These are phyloP conservation scores for Wickerhamomyces strasburgensis DNA, from an alignment of 805 yeast species.

Conservation along the genomic window DNA sequence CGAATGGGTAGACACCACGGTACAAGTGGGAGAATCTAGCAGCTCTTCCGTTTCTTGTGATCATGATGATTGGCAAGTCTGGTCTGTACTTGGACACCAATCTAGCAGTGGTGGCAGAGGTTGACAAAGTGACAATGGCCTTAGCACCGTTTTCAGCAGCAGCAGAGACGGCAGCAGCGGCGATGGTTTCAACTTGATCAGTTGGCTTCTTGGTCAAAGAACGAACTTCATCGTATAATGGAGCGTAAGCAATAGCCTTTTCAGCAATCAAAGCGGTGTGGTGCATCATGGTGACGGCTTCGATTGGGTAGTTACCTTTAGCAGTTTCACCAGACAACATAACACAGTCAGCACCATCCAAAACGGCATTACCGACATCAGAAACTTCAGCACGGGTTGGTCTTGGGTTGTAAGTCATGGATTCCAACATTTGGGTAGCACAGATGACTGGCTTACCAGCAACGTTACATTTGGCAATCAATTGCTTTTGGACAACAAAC, in stretches of 20 bases:
- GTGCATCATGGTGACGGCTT: slow-evolving; percentile 98
- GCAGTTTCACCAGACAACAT: slow-evolving; percentile 99
- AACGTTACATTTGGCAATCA: slow-evolving; percentile 97
- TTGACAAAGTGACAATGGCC: slow-evolving; percentile 94
- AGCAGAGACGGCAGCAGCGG: slow-evolving; percentile 95
- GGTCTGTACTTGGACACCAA: slow-evolving; percentile 97
- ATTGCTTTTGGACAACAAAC: slow-evolving; percentile 96
- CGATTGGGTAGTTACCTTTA: slow-evolving; percentile 96
- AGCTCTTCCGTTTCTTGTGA: slow-evolving; percentile 88
- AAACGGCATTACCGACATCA: slow-evolving; percentile 97
- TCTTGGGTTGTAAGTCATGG: slow-evolving; percentile 99
- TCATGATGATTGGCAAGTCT: slow-evolving; percentile 94
- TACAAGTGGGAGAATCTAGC: slow-evolving; percentile 95
- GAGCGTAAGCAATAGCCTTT: slow-evolving; percentile 87
- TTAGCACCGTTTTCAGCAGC: slow-evolving; percentile 94
- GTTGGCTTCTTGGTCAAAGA: slow-evolving; percentile 82
- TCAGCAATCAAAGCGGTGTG: slow-evolving; percentile 95
- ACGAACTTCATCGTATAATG: slow-evolving; percentile 84
- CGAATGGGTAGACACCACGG: slow-evolving; percentile 98
- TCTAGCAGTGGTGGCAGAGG: slow-evolving; percentile 94
- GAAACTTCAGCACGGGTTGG: slow-evolving; percentile 99
- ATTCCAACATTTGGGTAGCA: slow-evolving; percentile 99
- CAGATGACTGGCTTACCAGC: slow-evolving; percentile 99
- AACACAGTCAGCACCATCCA: slow-evolving; percentile 99
- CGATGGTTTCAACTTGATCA: slow-evolving; percentile 92